Evolutionary conservation across 108 stramenopile species (phyloP), one percentile per base, ranked within the genome.

Genomic region (Fragilaria crotonensis): DNA sequence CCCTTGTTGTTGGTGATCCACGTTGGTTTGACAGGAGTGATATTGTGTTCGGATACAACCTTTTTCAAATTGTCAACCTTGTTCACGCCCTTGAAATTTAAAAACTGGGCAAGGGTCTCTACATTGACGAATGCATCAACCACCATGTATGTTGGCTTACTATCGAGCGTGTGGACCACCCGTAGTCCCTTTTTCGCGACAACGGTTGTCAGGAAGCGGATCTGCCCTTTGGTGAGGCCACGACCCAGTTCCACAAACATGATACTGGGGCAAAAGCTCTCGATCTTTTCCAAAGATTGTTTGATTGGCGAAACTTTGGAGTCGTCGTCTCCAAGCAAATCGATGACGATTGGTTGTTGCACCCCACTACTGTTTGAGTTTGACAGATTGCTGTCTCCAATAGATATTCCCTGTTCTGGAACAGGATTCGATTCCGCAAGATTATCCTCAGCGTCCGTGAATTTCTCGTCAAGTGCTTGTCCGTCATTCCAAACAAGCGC

Each of bases 211-310:
- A 41, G 14, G 36, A 41, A 11, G 7, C 36, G 36, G 7, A 41
- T 41, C 14, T 41, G 36, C 7, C 36, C 14, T 14, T 41, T 41
- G 36, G 36, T 41, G 7, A 41, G 36, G 14, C 36, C 36, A 11
- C 36, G 36, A 11, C 36, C 36, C 11, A 41, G 36, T 14, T 41
- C 36, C 11, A 41, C 14, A 41, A 41, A 41, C 36, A 41, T 41
- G 36, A 41, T 41, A 84, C 88, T 28, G 97, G 97, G 2, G 97
- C 99, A 20, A 97, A 97, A 5, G 97, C 99, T 30, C n/a, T n/a
- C n/a, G n/a, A n/a, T n/a, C n/a, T n/a, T n/a, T n/a, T n/a, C n/a
- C n/a, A n/a, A n/a, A n/a, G n/a, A n/a, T n/a, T n/a, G n/a, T n/a
- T n/a, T n/a, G n/a, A n/a, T n/a, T n/a, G n/a, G n/a, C n/a, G n/a